Evolutionary conservation across 371 early-diverging fungal species (phyloP).

Genomic region (Dentiscutata heterogama): DNA sequence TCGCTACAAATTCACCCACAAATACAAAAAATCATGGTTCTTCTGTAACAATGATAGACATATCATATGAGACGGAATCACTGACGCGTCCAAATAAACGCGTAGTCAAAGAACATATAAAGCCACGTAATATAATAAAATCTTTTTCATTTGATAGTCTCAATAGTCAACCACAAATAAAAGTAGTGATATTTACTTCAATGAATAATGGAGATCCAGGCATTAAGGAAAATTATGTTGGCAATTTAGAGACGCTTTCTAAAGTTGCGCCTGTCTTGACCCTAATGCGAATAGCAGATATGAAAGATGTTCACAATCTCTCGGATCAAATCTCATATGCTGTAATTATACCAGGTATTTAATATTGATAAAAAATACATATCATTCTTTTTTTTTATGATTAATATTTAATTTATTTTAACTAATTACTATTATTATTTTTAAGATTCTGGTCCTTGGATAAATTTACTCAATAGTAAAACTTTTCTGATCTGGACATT

Average conservation of each 20-base stretch:
- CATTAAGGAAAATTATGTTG: not conserved
- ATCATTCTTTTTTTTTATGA: not conserved
- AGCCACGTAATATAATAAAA: too few relatives aligned
- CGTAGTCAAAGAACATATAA: too few relatives aligned
- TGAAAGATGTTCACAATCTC: not conserved
- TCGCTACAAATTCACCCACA: too few relatives aligned
- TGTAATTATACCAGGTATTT: not conserved
- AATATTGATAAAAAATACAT: not conserved
- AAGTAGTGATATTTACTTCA: not conserved
- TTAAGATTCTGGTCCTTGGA: constrained; percentile 15
- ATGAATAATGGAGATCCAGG: constrained; percentile 22
- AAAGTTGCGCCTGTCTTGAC: not conserved
- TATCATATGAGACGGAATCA: too few relatives aligned
- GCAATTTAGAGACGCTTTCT: not conserved
- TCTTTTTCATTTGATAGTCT: too few relatives aligned
- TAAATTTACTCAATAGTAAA: not conserved
- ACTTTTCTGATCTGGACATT: not conserved
- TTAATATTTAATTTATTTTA: not conserved
- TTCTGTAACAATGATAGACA: too few relatives aligned
- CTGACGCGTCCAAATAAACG: too few relatives aligned
- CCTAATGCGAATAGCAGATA: not conserved
- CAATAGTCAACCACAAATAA: too few relatives aligned
- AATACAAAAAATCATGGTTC: too few relatives aligned
- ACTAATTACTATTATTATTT: not conserved
- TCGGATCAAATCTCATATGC: not conserved